Base-by-base conservation (phyloP, 345 rosid species). In the Eucalyptus pauciflora region DNA sequence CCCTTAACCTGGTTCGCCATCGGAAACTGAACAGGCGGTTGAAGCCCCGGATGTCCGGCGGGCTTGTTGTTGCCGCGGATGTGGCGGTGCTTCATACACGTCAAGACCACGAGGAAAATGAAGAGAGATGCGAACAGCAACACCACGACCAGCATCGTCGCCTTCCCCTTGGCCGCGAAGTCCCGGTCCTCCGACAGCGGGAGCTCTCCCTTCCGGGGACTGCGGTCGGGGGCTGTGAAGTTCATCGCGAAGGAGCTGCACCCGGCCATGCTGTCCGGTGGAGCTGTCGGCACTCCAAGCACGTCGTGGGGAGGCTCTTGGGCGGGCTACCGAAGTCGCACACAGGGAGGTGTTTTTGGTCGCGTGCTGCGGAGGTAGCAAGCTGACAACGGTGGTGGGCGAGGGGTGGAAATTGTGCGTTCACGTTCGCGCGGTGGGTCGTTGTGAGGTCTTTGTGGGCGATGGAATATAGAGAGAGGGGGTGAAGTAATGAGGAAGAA, bases 91-190 rank as follows among this genome's bases (percentile, higher is more conserved):
- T 81, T 92, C 25, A 79, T 46, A 45, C 83, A 93, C 33, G 92
- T 17, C 18, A 90, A 52, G 49, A 71, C 60, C 85, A 80, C 29
- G 87, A 92, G 64, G 7, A 93, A 62, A 85, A 88, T 56, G 56
- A 91, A 58, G 33, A 95, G 85, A 27, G 91, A 7, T 27, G 91
- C 17, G 67, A 95, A 92, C 81, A 93, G 69, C 45, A 93, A 27
- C 88, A 95, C 76, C 9, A 93, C 45, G 79, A 92, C 89, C 12
- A 93, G 88, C 93, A 95, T 41, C 94, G 89, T 90, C 69, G 93
- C 92, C 93, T 93, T 92, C 80, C 96, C 96, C 33, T 92, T 92
- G 86, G 92, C 89, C 5, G 93, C 94, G n/a, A 92, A 95, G 86
- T 93, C 67, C 10, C 87, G 91, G 71, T 94, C 96, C 13, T 85